Conservation (phyloP, 208 protist species). For the Leptomonas pyrrhocoris region DNA sequence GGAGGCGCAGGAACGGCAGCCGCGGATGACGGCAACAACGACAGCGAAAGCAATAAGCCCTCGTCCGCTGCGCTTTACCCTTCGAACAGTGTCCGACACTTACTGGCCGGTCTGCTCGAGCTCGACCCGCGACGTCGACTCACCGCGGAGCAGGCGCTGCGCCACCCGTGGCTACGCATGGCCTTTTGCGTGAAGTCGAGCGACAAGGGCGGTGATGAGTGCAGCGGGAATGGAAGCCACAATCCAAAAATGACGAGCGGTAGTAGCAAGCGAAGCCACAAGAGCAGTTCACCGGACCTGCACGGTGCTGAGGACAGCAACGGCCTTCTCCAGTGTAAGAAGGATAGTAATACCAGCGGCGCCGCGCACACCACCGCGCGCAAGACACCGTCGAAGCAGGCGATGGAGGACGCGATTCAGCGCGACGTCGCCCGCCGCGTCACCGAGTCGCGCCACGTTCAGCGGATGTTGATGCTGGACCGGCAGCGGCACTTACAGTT, state of each 20-base stretch:
- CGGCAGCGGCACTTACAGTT: constrained; percentile 80
- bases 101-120: constrained; percentile 63
- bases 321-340: too few relatives aligned
- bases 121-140: constrained; percentile 63
- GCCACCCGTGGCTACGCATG: constrained; percentile 70
- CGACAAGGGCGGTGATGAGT: not conserved
- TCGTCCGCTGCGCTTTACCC: constrained; percentile 22
- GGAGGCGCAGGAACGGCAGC: not conserved
- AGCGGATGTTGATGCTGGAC: constrained; percentile 57
- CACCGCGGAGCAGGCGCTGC: constrained; percentile 68
- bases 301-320: not conserved
- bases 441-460: constrained; percentile 50
- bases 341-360: too few relatives aligned
- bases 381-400: constrained; percentile 18
- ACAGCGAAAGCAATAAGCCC: not conserved
- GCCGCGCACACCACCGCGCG: not conserved
- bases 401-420: constrained; percentile 55
- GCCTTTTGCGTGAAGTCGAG: constrained; percentile 33
- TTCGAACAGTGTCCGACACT: constrained; percentile 49
- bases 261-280: not conserved
- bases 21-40: constrained; percentile 11
- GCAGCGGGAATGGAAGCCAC: constrained; percentile 24
- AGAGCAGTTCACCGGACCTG: not conserved
- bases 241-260: constrained; percentile 1
- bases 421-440: constrained; percentile 58